Base-by-base conservation (phyloP, 2,329 filamentous ascomycete species). In the Penicillium sp. region DNA sequence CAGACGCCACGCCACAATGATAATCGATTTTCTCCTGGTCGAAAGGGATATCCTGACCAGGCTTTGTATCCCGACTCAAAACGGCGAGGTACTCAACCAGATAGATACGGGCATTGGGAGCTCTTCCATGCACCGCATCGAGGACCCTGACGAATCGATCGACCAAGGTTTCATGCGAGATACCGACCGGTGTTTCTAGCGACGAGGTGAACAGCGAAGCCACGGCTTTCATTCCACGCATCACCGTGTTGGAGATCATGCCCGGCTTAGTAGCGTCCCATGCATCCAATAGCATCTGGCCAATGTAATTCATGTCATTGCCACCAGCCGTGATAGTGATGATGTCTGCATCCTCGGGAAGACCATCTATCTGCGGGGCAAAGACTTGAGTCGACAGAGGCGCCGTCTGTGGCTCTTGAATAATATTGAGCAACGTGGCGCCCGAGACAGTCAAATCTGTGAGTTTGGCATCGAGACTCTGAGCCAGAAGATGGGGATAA, bases 341-440 rank as follows among this genome's bases (percentile, higher is more conserved):
- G 18, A 46, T 44, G 30, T 48, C 29, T 4, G 37, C 40, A 20
- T 48, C 37, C 15, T 30, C 30, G 32, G 43, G 45, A 6, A 48
- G 34, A 6, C 20, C 26, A 4, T 28, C n/a, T n/a, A 44, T 34
- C 30, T 48, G 45, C 3, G 45, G 39, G 3, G 40, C 36, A 30
- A 48, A 48, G 6, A 14, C 34, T 3, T 31, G 11, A 3, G 15
- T 22, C 2, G 30, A 30, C 7, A 34, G 39, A 6, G 32, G 8
- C 5, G 39, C 15, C 4, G 10, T 18, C 32, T 48, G 45, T 12
- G 37, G 40, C 11, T 44, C 40, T 12, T 27, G 18, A 16, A 35
- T 48, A 22, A 48, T 44, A 18, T 48, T 48, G 31, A 48, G 43
- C 10, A 48, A 30, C 4, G 45, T 48, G 32, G 45, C 45, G 11